Conservation (phyloP, 768 basidiomycete species). For the Amylocystis lapponica region DNA sequence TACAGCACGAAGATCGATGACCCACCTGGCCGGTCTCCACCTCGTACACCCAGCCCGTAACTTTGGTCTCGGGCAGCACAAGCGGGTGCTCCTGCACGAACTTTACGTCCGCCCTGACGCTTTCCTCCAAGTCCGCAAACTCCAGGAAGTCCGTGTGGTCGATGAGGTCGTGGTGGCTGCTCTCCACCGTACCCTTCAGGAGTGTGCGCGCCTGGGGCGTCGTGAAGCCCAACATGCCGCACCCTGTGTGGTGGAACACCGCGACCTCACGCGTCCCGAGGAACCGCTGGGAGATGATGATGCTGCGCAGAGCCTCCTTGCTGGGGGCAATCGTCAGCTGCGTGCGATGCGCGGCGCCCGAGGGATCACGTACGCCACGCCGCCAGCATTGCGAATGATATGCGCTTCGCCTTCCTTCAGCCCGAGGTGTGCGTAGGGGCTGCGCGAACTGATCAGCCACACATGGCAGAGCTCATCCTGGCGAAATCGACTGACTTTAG, state of each 20-base stretch:
- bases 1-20: not conserved
- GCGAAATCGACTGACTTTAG: constrained; percentile 40
- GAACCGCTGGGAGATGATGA: constrained; percentile 69
- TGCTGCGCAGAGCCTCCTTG: constrained; percentile 56
- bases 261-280: constrained; percentile 66
- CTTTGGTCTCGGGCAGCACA: constrained; percentile 43
- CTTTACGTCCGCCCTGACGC: constrained; percentile 52
- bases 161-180: constrained; percentile 32
- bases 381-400: constrained; percentile 72
- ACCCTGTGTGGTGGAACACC: constrained; percentile 66
- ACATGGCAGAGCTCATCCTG: not conserved
- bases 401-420: constrained; percentile 65
- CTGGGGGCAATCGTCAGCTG: constrained; percentile 25
- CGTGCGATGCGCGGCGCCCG: not conserved
- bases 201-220: constrained; percentile 42
- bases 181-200: constrained; percentile 46
- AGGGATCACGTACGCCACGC: constrained; percentile 42
- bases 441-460: constrained; percentile 17
- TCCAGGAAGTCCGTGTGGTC: constrained; percentile 52
- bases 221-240: constrained; percentile 67
- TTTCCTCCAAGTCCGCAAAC: constrained; percentile 45
- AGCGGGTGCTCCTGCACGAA: constrained; percentile 54
- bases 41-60: constrained; percentile 67
- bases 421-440: constrained; percentile 54
- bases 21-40: constrained; percentile 56